Percentiles rank a stretch among this genome's conserved stretches.
phyloP scores from a whole-genome alignment of 768 basidiomycete species.

The Mrakia hoshinonis region DNA sequence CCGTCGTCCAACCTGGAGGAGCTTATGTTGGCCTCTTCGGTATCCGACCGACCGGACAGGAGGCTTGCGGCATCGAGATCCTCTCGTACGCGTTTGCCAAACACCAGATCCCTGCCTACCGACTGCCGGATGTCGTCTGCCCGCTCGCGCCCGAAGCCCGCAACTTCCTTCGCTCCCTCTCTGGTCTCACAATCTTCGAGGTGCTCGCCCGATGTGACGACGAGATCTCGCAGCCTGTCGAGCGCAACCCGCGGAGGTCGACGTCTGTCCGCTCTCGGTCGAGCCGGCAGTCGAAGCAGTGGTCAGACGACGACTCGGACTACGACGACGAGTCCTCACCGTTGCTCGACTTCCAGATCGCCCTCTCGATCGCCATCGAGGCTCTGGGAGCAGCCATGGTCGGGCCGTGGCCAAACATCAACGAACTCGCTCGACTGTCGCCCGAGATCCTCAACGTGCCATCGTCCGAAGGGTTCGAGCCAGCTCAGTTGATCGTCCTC shows the following conservation, averaged over 20 bases:
- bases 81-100: conserved; percentile 42
- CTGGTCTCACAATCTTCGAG: conserved; percentile 36
- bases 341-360: conserved; percentile 40
- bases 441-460: conserved; percentile 40
- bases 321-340: conserved; percentile 29
- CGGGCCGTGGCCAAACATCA: conserved; percentile 36
- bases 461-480: conserved; percentile 35
- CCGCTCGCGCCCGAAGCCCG: conserved; percentile 35
- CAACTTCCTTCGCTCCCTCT: conserved; percentile 35
- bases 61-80: conserved; percentile 36
- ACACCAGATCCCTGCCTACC: conserved; percentile 42
- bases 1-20: conserved; percentile 41
- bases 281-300: conserved; percentile 26
- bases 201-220: conserved; percentile 35
- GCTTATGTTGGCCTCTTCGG: conserved; percentile 41
- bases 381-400: conserved; percentile 37
- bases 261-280: not conserved
- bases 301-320: conserved; percentile 19
- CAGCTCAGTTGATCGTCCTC: conserved; percentile 40
- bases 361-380: conserved; percentile 40
- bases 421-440: conserved; percentile 36
- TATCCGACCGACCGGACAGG: conserved; percentile 34
- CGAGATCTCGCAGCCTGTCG: conserved; percentile 33
- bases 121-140: conserved; percentile 39
- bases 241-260: not conserved